Conservation (phyloP, 1,284 basidiomycete genomes). For the Naganishia sp. region DNA sequence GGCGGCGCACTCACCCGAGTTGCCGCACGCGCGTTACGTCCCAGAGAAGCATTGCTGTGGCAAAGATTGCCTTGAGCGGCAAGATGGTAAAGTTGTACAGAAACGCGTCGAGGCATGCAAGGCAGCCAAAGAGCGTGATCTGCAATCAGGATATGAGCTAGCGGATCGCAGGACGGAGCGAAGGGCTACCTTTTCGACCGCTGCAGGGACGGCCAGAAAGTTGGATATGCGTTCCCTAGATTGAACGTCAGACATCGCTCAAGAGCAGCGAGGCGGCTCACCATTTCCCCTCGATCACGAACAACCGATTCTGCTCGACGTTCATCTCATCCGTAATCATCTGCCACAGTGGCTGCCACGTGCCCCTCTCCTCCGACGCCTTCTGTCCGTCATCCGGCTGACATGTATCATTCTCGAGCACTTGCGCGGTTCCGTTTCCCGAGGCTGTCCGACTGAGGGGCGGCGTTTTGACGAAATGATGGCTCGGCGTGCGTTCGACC, state of each 20-base stretch:
- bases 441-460: conserved; percentile 2
- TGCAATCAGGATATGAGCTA: conserved; percentile 45
- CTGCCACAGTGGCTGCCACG: conserved; percentile 39
- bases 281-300: conserved; percentile 53
- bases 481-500: background rate
- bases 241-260: background rate
- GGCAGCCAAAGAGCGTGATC: conserved; percentile 89
- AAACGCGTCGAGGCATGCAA: conserved; percentile 95
- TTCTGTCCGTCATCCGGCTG: background rate
- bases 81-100: conserved; percentile 97
- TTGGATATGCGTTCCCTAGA: conserved; percentile 93
- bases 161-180: background rate
- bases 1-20: conserved; percentile 33
- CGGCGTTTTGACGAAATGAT: background rate
- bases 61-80: conserved; percentile 80
- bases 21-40: conserved; percentile 21
- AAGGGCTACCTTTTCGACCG: conserved; percentile 79
- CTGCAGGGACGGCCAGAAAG: conserved; percentile 88
- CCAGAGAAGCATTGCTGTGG: conserved; percentile 54
- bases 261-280: conserved; percentile 32
- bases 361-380: background rate
- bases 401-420: too few relatives aligned
- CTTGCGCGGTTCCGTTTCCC: background rate
- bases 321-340: conserved; percentile 51
- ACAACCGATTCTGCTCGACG: conserved; percentile 50